Evolutionary conservation across 768 basidiomycete species (phyloP).

Genomic region (Asterophora parasitica): DNA sequence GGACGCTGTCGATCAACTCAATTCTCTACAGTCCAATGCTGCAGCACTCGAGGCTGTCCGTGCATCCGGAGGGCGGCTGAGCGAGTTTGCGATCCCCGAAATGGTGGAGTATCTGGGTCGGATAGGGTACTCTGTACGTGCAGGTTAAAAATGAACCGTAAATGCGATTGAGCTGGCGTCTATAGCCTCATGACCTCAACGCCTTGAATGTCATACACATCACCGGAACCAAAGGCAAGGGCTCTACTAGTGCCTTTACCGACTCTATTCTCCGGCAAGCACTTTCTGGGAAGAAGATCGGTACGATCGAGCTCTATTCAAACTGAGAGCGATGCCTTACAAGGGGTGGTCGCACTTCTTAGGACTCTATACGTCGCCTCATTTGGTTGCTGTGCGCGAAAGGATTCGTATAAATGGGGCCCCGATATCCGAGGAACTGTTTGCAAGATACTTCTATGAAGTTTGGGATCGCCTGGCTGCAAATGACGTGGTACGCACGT

Average conservation of each 20-base stretch:
- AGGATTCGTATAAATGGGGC: slow-evolving; percentile 89
- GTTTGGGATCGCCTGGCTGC: slow-evolving; percentile 83
- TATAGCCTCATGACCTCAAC: slow-evolving; percentile 79
- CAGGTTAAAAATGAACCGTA: neutral
- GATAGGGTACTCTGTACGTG: slow-evolving; percentile 79
- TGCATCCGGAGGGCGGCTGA: slow-evolving; percentile 59
- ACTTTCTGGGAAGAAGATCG: slow-evolving; percentile 76
- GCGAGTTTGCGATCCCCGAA: slow-evolving; percentile 71
- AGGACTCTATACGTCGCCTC: slow-evolving; percentile 97
- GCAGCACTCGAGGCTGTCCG: slow-evolving; percentile 84
- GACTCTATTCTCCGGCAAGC: slow-evolving; percentile 78
- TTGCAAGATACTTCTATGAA: slow-evolving; percentile 91
- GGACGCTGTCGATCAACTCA: slow-evolving; percentile 70
- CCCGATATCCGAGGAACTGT: slow-evolving; percentile 84
- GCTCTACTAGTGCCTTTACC: slow-evolving; percentile 91
- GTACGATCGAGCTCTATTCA: slow-evolving; percentile 36
- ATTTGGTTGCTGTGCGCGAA: slow-evolving; percentile 93
- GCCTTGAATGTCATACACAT: slow-evolving; percentile 90
- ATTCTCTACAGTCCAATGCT: slow-evolving; percentile 88
- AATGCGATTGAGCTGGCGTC: slow-evolving; percentile 13
- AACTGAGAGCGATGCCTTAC: neutral
- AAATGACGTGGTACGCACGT: slow-evolving; percentile 48
- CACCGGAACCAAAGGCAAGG: slow-evolving; percentile 98
- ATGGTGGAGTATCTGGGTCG: slow-evolving; percentile 86
- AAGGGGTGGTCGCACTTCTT: too few species aligned